Evolutionary conservation across 2,329 filamentous ascomycete genomes (phyloP).

Genomic region (Colletotrichum cereale): DNA sequence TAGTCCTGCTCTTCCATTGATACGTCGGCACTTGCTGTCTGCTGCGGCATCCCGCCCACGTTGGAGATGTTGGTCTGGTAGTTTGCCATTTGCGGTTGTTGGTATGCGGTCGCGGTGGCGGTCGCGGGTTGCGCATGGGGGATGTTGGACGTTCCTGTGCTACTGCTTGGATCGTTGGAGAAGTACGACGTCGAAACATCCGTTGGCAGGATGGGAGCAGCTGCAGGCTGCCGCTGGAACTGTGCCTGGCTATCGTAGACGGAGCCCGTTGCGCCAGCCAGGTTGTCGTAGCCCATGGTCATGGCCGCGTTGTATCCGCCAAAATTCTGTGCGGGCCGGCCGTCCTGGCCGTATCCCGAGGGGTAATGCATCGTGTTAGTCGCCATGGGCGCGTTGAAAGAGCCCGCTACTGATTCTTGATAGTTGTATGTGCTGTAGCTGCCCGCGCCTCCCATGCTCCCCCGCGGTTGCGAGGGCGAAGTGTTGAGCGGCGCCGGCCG

Average conservation of each 20-base stretch:
- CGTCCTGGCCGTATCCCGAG: conserved; percentile 74
- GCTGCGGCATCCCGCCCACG: conserved; percentile 60
- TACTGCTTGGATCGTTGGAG: conserved; percentile 72
- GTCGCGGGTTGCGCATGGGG: conserved; percentile 62
- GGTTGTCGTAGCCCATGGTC: conserved; percentile 76
- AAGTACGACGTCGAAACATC: conserved; percentile 83
- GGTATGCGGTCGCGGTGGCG: conserved; percentile 72
- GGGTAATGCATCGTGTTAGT: conserved; percentile 69
- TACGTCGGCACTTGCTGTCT: conserved; percentile 55
- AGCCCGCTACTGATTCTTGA: conserved; percentile 64
- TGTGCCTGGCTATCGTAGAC: conserved; percentile 83
- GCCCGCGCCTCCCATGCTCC: conserved; percentile 62
- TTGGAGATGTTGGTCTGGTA: conserved; percentile 63
- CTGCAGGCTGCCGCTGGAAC: conserved; percentile 83
- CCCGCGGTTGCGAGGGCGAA: conserved; percentile 61
- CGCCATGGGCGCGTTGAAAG: conserved; percentile 69
- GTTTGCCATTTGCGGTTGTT: conserved; percentile 67
- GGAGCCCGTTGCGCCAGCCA: conserved; percentile 54
- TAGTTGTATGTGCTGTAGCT: conserved; percentile 70
- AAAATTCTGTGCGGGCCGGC: conserved; percentile 67
- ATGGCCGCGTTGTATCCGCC: conserved; percentile 68
- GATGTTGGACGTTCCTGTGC: conserved; percentile 67
- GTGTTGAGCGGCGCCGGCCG: conserved; percentile 63
- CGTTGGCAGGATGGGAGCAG: conserved; percentile 78
- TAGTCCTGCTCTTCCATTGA: conserved; percentile 71